Conservation (phyloP, 352 stramenopile species). For the Plasmopara muralis region DNA sequence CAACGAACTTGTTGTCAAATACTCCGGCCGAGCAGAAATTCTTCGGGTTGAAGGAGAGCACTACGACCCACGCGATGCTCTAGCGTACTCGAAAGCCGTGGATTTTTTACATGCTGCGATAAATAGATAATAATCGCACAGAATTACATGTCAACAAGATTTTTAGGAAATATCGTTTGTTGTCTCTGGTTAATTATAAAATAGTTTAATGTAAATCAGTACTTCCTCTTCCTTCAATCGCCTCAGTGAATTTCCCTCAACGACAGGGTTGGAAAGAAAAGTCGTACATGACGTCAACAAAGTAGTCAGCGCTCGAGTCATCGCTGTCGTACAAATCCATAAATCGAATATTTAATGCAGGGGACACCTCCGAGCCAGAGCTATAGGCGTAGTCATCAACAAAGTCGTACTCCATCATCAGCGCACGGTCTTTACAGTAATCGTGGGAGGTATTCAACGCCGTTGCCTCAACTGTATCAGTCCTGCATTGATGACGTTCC, state of each 20-base stretch:
- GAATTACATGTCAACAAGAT: too few relatives aligned
- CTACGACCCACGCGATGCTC: slow-evolving; percentile 39
- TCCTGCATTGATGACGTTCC: slow-evolving; percentile 15
- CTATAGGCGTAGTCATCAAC: slow-evolving; percentile 54
- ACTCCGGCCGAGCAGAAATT: slow-evolving; percentile 48
- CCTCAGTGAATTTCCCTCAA: slow-evolving; percentile 2
- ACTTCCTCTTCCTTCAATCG: slow-evolving; percentile 3
- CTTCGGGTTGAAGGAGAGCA: slow-evolving; percentile 58
- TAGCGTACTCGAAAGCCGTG: slow-evolving; percentile 48
- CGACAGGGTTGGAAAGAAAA: slow-evolving; percentile 24
- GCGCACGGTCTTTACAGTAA: slow-evolving; percentile 21
- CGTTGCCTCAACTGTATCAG: slow-evolving; percentile 1
- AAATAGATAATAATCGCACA: neutral
- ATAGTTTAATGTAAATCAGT: slow-evolving; percentile 1
- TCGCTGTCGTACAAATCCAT: slow-evolving; percentile 51
- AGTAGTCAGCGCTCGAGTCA: slow-evolving; percentile 41
- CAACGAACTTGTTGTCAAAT: slow-evolving; percentile 49
- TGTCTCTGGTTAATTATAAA: too few relatives aligned
- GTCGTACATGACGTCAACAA: slow-evolving; percentile 68
- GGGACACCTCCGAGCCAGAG: slow-evolving; percentile 40
- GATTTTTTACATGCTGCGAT: slow-evolving; percentile 48
- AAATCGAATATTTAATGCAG: slow-evolving; percentile 54
- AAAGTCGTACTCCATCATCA: slow-evolving; percentile 74
- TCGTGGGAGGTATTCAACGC: slow-evolving; percentile 10
- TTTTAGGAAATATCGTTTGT: too few relatives aligned